Conservation (phyloP, 768 basidiomycete genomes). For the Psilocybe cyanescens region DNA sequence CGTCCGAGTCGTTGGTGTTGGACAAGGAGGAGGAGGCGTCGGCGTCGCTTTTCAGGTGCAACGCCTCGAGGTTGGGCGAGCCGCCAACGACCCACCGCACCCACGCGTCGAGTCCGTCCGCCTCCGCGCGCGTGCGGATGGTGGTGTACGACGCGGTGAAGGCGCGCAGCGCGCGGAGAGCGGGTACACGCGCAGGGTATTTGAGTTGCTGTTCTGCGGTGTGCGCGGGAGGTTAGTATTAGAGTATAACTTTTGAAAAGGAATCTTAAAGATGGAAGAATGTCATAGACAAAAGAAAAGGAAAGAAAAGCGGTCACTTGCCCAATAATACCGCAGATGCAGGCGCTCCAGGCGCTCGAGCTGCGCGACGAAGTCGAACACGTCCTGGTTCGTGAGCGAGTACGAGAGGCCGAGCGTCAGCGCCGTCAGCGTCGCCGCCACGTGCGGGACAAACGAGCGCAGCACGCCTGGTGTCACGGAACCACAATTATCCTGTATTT, state of each 20-base stretch:
- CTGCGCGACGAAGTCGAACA: conserved; percentile 49
- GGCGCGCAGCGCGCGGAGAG: conserved; percentile 22
- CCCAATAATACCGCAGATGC: conserved; percentile 56
- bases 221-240: background rate
- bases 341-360: conserved; percentile 41
- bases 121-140: conserved; percentile 24
- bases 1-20: background rate
- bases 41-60: conserved; percentile 33
- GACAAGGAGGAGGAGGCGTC: conserved; percentile 1
- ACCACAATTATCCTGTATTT: conserved; percentile 56
- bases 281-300: background rate
- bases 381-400: conserved; percentile 56
- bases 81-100: conserved; percentile 36
- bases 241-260: no score
- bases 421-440: conserved; percentile 34
- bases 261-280: background rate
- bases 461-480: conserved; percentile 67
- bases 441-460: conserved; percentile 42
- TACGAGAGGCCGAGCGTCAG: conserved; percentile 61
- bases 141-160: conserved; percentile 29
- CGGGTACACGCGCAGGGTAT: conserved; percentile 24
- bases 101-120: conserved; percentile 42
- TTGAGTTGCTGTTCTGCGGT: conserved; percentile 44
- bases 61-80: conserved; percentile 34
- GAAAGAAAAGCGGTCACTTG: conserved; percentile 23